Evolutionary conservation across 768 basidiomycete species (phyloP).

Genomic region (Psilocybe sp.): DNA sequence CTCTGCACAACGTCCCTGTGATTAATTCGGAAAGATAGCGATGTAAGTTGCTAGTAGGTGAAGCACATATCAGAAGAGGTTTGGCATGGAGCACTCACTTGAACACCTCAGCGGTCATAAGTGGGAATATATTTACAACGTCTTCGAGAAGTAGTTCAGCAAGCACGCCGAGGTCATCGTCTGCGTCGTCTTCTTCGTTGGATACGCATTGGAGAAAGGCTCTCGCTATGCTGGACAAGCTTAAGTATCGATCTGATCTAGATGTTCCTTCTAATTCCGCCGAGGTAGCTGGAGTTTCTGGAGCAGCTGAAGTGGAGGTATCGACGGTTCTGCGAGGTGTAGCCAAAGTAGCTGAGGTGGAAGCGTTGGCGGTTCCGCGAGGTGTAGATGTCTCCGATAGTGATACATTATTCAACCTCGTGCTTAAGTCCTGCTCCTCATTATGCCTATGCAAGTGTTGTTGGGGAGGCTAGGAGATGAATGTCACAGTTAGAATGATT

Average conservation of each 20-base stretch:
- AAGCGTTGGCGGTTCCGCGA: too few relatives aligned
- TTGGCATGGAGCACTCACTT: not conserved
- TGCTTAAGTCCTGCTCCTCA: too few relatives aligned
- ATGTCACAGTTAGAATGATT: not conserved
- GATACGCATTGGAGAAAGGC: not conserved
- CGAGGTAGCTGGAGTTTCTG: not conserved
- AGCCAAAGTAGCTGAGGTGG: too few relatives aligned
- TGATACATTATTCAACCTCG: too few relatives aligned
- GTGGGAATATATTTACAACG: not conserved
- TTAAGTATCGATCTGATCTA: not conserved
- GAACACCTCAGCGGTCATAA: not conserved
- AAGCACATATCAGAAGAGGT: not conserved
- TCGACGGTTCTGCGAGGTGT: too few relatives aligned
- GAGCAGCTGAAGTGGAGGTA: too few relatives aligned
- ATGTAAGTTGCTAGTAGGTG: not conserved
- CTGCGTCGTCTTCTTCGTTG: not conserved
- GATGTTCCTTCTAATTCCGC: not conserved
- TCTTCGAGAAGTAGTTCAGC: not conserved
- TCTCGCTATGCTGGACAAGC: not conserved
- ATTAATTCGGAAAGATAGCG: not conserved
- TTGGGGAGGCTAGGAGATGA: not conserved
- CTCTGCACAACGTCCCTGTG: not conserved
- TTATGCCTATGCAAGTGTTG: too few relatives aligned
- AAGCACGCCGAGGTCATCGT: not conserved
- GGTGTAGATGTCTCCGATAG: too few relatives aligned